Percentiles rank a stretch among this genome's conserved stretches.
phyloP scores from a whole-genome alignment of 1,284 basidiomycete species.

The Cryptococcus hybrid region DNA sequence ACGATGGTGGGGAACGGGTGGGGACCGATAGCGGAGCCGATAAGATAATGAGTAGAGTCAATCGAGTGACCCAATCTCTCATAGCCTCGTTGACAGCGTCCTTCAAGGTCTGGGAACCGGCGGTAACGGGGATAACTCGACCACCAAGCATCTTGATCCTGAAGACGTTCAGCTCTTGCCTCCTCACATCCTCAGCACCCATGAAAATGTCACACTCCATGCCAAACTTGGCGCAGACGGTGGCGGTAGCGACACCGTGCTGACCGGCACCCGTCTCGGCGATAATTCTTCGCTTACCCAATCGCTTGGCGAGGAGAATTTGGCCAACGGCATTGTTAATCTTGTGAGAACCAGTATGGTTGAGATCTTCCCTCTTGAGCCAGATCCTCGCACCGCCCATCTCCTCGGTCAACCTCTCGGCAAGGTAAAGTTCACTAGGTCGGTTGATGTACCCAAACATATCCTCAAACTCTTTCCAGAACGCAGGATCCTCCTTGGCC shows the following conservation, averaged over 20 bases:
- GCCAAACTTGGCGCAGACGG: constrained; percentile 95
- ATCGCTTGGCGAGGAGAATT: constrained; percentile 85
- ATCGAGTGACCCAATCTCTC: constrained; percentile 97
- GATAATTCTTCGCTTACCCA: constrained; percentile 96
- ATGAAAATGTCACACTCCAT: constrained; percentile 96
- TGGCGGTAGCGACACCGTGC: constrained; percentile 98
- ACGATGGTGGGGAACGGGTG: constrained; percentile 99
- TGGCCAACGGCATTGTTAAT: constrained; percentile 96
- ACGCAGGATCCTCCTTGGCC: constrained; percentile 82
- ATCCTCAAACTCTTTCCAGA: constrained; percentile 88
- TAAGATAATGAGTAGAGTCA: constrained; percentile 92
- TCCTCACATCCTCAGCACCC: constrained; percentile 96
- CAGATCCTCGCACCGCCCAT: constrained; percentile 91
- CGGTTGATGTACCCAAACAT: constrained; percentile 88
- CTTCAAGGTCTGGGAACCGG: constrained; percentile 93
- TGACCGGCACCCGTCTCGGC: constrained; percentile 99
- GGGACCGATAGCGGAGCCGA: constrained; percentile 96
- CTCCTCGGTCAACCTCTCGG: constrained; percentile 69
- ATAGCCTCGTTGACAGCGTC: constrained; percentile 97
- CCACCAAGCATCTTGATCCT: constrained; percentile 96
- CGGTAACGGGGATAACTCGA: constrained; percentile 87
- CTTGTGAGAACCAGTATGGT: constrained; percentile 96
- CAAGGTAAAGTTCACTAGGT: constrained; percentile 69
- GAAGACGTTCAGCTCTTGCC: constrained; percentile 97
- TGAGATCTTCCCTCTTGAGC: constrained; percentile 71